These are phyloP conservation scores for Acanthamoeba rhysodes DNA, from an alignment of 208 protist species.

Conservation along the genomic window DNA sequence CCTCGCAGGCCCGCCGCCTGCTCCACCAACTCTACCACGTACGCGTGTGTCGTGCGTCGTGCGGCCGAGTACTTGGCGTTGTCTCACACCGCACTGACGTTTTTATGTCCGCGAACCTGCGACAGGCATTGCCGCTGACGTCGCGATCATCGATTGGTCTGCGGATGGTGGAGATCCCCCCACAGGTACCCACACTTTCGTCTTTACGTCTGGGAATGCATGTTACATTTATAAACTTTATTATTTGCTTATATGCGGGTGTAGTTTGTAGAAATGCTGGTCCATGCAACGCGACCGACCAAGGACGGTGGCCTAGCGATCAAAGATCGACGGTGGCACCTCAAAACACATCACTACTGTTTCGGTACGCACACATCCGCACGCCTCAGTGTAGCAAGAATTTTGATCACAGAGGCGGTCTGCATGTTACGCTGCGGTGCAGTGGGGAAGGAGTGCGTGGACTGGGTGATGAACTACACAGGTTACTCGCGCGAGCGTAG, in stretches of 20 bases:
- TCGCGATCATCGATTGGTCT: background rate
- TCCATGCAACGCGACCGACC: background rate
- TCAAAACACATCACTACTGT: constrained; percentile 21
- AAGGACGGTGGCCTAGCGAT: background rate
- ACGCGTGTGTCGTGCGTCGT: background rate
- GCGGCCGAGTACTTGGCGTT: background rate
- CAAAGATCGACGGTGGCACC: constrained; percentile 24
- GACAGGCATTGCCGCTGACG: background rate
- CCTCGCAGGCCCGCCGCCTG: constrained; percentile 2
- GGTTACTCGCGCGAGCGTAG: constrained; percentile 28
- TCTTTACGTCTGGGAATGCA: background rate
- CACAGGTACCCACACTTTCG: background rate
- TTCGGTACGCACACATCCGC: background rate
- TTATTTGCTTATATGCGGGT: background rate
- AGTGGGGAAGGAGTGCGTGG: constrained; percentile 21
- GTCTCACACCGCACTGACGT: background rate
- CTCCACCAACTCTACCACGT: constrained; percentile 35
- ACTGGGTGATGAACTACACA: constrained; percentile 45
- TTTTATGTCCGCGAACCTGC: background rate
- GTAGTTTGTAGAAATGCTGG: constrained; percentile 1
- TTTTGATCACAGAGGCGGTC: background rate
- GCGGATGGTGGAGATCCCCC: background rate
- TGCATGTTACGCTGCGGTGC: background rate
- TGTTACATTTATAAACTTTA: background rate
- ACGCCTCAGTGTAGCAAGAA: background rate